Conservation (phyloP, 2,329 filamentous ascomycete genomes). For the Lachnellula subtilissima region DNA sequence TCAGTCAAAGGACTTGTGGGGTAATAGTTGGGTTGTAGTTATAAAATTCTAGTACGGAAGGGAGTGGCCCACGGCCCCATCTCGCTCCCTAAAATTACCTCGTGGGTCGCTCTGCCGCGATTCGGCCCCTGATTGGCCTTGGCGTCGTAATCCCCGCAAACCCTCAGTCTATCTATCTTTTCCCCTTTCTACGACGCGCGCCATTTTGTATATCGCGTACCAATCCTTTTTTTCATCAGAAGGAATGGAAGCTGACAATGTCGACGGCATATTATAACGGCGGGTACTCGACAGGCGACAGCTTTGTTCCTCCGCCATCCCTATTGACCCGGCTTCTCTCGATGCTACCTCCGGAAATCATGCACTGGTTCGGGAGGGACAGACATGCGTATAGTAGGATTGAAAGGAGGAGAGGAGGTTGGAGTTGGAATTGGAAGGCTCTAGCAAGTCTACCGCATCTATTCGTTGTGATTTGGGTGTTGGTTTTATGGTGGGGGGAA, state of each 20-base stretch:
- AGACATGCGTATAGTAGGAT: slow-evolving; percentile 9
- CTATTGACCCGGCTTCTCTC: slow-evolving; percentile 23
- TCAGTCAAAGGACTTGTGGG: too few relatives aligned
- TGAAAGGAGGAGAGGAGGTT: slow-evolving; percentile 1
- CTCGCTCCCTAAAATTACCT: not conserved
- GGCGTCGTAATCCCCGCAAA: not conserved
- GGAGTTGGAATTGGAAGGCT: slow-evolving; percentile 47
- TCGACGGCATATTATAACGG: slow-evolving; percentile 19
- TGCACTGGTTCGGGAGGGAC: slow-evolving; percentile 22
- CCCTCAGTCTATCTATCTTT: not conserved
- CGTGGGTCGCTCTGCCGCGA: not conserved
- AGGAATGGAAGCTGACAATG: slow-evolving; percentile 22
- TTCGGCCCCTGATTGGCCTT: too few relatives aligned
- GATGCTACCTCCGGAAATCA: slow-evolving; percentile 19
- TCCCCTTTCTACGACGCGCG: not conserved
- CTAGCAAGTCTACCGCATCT: slow-evolving; percentile 60
- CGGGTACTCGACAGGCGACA: slow-evolving; percentile 22
- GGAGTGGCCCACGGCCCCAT: too few relatives aligned
- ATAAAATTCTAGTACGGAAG: too few relatives aligned
- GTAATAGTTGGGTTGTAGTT: too few relatives aligned
- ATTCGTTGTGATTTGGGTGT: slow-evolving; percentile 68
- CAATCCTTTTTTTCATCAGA: not conserved
- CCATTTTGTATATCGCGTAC: too few relatives aligned
- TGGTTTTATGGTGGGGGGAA: slow-evolving; percentile 81
- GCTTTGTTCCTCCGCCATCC: slow-evolving; percentile 26